These are phyloP conservation scores for Croton laevigatus DNA, from an alignment of 441 rosid genomes.

Conservation along the genomic window DNA sequence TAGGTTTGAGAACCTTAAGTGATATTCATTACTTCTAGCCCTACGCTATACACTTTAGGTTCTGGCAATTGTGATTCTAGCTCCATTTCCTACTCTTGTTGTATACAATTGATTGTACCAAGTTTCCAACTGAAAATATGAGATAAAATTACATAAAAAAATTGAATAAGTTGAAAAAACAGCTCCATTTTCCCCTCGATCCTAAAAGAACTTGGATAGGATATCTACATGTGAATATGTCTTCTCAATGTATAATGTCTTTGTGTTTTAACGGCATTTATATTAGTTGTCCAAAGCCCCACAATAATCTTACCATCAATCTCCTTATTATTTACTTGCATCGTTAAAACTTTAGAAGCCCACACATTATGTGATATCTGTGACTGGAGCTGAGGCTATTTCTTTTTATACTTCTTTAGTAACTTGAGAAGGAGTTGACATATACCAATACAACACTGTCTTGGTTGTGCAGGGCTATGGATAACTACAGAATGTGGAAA, in stretches of 20 bases:
- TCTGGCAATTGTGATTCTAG: neutral
- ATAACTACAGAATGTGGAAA: slow-evolving; percentile 93
- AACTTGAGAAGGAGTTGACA: neutral
- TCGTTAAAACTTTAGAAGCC: neutral
- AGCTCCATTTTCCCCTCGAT: neutral
- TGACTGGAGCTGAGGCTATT: neutral
- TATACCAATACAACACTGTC: neutral
- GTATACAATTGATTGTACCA: neutral
- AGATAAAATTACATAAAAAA: neutral
- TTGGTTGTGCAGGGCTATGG: slow-evolving; percentile 63
- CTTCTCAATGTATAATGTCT: neutral
- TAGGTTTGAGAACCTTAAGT: neutral
- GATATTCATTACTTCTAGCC: neutral
- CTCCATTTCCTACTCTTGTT: neutral
- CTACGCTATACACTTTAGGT: neutral
- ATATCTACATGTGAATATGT: neutral
- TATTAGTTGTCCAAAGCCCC: neutral
- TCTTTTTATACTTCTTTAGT: neutral
- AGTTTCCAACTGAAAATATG: neutral
- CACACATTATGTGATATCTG: neutral
- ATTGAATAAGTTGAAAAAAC: neutral
- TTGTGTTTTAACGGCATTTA: neutral
- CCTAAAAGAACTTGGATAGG: neutral
- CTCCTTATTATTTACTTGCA: neutral
- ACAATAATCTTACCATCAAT: neutral